Evolutionary conservation across 257 asterid species (phyloP).

Genomic region (Solanum pennellii): DNA sequence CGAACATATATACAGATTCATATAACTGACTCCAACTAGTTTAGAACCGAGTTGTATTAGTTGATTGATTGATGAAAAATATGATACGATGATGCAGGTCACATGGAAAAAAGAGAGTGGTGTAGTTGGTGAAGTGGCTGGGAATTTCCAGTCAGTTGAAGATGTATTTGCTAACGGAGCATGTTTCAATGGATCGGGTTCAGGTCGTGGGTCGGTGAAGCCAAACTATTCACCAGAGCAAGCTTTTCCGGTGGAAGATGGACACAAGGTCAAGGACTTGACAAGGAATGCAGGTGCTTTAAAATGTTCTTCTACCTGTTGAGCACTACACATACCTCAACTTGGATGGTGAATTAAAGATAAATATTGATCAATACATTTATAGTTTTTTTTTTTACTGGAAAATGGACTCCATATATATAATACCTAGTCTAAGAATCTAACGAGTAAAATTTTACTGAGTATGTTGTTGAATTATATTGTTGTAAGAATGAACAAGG

Average conservation of each 20-base stretch:
- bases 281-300: conserved; percentile 63
- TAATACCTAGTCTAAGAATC: background rate
- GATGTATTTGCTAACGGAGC: conserved; percentile 84
- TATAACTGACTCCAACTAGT: background rate
- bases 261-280: conserved; percentile 28
- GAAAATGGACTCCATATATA: background rate
- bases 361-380: background rate
- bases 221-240: conserved; percentile 62
- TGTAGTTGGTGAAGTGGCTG: background rate
- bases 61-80: background rate
- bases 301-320: conserved; percentile 46
- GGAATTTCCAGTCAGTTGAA: conserved; percentile 40
- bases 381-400: background rate
- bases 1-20: too few relatives aligned
- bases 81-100: conserved; percentile 20
- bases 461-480: background rate
- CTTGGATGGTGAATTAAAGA: background rate
- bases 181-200: conserved; percentile 25
- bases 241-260: conserved; percentile 44
- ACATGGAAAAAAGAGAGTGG: conserved; percentile 39
- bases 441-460: background rate
- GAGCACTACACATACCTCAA: background rate
- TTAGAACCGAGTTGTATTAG: background rate
- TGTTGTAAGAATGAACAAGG: background rate
- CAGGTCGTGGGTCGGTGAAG: conserved; percentile 16